These are phyloP conservation scores for grape (Vitis vinifera) DNA, from an alignment of 164 flowering plant genomes.

Conservation along the genomic window DNA sequence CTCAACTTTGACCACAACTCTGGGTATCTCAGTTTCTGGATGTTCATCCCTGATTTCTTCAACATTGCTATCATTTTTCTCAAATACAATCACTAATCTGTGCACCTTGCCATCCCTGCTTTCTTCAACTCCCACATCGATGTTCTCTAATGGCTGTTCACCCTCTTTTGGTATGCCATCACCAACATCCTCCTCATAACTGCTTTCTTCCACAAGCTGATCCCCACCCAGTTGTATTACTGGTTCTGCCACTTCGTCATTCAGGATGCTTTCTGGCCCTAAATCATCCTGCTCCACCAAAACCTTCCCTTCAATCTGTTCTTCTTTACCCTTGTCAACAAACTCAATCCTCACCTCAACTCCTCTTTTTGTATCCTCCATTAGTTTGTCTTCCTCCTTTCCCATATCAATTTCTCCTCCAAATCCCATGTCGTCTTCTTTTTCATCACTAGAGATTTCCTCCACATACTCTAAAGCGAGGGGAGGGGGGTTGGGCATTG, in stretches of 20 bases:
- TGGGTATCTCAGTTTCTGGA: neutral
- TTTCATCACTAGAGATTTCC: slow-evolving; percentile 2
- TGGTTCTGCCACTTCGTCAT: too few relatives aligned
- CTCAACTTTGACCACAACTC: slow-evolving; percentile 3
- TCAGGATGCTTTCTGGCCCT: neutral
- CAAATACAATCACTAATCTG: neutral
- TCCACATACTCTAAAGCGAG: slow-evolving; percentile 9
- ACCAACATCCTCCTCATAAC: slow-evolving; percentile 4
- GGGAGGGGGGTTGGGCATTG: slow-evolving; percentile 22
- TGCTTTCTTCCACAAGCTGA: slow-evolving; percentile 7
- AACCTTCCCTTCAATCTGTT: neutral
- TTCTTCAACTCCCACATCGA: neutral
- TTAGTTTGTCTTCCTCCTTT: slow-evolving; percentile 17
- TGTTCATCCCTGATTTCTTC: neutral
- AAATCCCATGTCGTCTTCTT: slow-evolving; percentile 4
- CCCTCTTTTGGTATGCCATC: neutral
- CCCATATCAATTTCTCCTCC: slow-evolving; percentile 9
- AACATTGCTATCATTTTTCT: neutral
- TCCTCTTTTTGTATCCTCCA: slow-evolving; percentile 7
- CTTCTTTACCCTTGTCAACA: neutral
- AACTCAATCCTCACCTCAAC: slow-evolving; percentile 14
- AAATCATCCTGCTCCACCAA: neutral
- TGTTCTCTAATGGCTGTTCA: neutral
- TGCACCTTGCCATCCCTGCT: neutral
- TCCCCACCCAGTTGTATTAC: neutral